Evolutionary conservation across 73 alveolate genomes (phyloP).

Genomic region (Paramecium bursaria): DNA sequence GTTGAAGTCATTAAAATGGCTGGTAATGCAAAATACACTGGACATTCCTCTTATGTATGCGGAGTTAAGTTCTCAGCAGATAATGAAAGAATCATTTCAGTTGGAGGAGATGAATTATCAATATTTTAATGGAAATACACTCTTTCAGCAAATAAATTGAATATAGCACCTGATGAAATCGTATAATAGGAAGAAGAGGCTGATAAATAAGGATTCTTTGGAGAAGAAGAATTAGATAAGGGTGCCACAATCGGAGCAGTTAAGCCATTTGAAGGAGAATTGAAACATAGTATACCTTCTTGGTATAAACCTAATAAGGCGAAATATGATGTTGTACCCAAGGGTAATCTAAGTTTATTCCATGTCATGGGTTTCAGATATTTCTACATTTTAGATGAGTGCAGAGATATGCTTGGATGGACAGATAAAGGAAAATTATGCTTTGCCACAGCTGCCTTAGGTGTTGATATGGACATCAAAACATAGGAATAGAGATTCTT

Average conservation of each 20-base stretch:
- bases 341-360: slow-evolving; percentile 88
- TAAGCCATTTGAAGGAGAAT: slow-evolving; percentile 92
- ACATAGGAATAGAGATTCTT: slow-evolving; percentile 88
- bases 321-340: slow-evolving; percentile 85
- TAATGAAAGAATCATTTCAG: slow-evolving; percentile 84
- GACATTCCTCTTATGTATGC: slow-evolving; percentile 98
- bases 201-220: slow-evolving; percentile 81
- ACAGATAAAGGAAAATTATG: slow-evolving; percentile 87
- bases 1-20: slow-evolving; percentile 80
- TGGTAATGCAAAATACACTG: slow-evolving; percentile 91
- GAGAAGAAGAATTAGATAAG: slow-evolving; percentile 80
- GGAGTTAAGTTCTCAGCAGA: slow-evolving; percentile 86
- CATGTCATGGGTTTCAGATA: slow-evolving; percentile 96
- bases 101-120: slow-evolving; percentile 97
- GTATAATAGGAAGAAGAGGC: slow-evolving; percentile 68
- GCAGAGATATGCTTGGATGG: slow-evolving; percentile 92
- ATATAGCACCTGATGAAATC: slow-evolving; percentile 36
- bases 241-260: slow-evolving; percentile 87
- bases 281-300: slow-evolving; percentile 86
- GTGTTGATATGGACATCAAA: slow-evolving; percentile 87
- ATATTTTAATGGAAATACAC: slow-evolving; percentile 95
- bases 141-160: slow-evolving; percentile 77
- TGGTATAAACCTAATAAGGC: slow-evolving; percentile 79
- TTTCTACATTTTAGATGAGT: slow-evolving; percentile 83
- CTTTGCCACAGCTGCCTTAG: slow-evolving; percentile 96